A percentile compares a stretch with the other conserved stretches of the same genome.
Conservation (phyloP, 2,329 filamentous ascomycete genomes). For the Penicillium rolfsii region DNA sequence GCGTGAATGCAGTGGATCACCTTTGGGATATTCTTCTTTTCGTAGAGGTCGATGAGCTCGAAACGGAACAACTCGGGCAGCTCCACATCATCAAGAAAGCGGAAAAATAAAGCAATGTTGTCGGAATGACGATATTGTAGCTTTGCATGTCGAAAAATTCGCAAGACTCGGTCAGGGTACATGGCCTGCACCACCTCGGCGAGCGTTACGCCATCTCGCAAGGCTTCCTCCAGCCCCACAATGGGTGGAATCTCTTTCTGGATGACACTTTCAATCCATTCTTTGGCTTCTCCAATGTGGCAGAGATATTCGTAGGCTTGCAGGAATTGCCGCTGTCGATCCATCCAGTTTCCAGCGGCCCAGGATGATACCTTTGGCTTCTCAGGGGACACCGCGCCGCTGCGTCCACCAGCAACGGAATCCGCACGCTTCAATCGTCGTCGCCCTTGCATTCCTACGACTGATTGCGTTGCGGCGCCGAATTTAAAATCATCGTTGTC, state of each 20-base stretch:
- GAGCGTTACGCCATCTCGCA: slow-evolving; percentile 89
- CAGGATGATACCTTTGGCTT: slow-evolving; percentile 67
- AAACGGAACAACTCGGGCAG: slow-evolving; percentile 95
- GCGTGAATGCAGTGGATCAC: slow-evolving; percentile 99
- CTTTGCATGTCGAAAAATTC: slow-evolving; percentile 83
- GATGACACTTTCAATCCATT: slow-evolving; percentile 96
- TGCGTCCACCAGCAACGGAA: slow-evolving; percentile 56
- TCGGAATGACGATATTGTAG: slow-evolving; percentile 95
- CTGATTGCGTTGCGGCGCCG: slow-evolving; percentile 76
- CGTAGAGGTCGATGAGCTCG: slow-evolving; percentile 95
- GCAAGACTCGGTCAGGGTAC: slow-evolving; percentile 72
- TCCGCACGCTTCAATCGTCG: slow-evolving; percentile 75
- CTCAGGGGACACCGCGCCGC: slow-evolving; percentile 47
- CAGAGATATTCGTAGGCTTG: slow-evolving; percentile 98
- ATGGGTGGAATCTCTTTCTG: slow-evolving; percentile 85
- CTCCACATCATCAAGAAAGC: slow-evolving; percentile 87
- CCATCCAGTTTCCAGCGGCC: slow-evolving; percentile 95
- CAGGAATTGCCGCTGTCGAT: slow-evolving; percentile 93
- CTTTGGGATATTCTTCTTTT: slow-evolving; percentile 99
- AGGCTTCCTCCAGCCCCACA: slow-evolving; percentile 87
- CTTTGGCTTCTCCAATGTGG: slow-evolving; percentile 97
- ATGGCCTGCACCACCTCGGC: slow-evolving; percentile 92
- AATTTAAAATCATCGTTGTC: slow-evolving; percentile 80
- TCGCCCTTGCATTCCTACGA: slow-evolving; percentile 82
- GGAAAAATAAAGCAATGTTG: slow-evolving; percentile 96